Conservation (phyloP, 768 basidiomycete genomes). For the Hericium rajendrae region DNA sequence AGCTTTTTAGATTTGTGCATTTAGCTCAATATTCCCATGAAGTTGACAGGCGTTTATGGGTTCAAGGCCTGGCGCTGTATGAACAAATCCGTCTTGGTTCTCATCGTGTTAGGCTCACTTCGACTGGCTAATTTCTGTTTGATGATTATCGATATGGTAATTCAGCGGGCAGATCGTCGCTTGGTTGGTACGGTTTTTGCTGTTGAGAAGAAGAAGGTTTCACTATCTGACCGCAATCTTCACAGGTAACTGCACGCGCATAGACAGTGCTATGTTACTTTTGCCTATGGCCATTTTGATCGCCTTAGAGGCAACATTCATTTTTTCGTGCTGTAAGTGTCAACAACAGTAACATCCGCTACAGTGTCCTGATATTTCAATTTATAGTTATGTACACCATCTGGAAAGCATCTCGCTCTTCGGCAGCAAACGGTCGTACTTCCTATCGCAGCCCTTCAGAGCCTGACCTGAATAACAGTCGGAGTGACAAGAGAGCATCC, state of each 20-base stretch:
- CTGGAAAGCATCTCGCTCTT: too few species aligned
- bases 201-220: not conserved
- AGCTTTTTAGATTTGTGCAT: not conserved
- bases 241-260: slow-evolving; percentile 39
- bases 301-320: slow-evolving; percentile 32
- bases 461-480: too few species aligned
- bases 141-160: slow-evolving; percentile 30
- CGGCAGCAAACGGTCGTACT: too few species aligned
- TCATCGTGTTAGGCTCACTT: slow-evolving; percentile 34
- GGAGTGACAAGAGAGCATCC: too few species aligned
- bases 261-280: slow-evolving; percentile 23
- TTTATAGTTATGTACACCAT: too few species aligned
- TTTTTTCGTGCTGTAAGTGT: too few species aligned
- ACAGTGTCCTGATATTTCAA: too few species aligned
- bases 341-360: too few species aligned
- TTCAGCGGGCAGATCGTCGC: not conserved
- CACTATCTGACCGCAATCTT: too few species aligned
- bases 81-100: slow-evolving; percentile 46
- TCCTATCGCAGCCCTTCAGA: too few species aligned
- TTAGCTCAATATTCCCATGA: too few species aligned
- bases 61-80: slow-evolving; percentile 60
- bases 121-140: slow-evolving; percentile 28
- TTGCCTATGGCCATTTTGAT: slow-evolving; percentile 37
- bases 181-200: not conserved
- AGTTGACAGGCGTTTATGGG: slow-evolving; percentile 58